Conservation (phyloP, 768 basidiomycete species). For the Calocera viscosa region DNA sequence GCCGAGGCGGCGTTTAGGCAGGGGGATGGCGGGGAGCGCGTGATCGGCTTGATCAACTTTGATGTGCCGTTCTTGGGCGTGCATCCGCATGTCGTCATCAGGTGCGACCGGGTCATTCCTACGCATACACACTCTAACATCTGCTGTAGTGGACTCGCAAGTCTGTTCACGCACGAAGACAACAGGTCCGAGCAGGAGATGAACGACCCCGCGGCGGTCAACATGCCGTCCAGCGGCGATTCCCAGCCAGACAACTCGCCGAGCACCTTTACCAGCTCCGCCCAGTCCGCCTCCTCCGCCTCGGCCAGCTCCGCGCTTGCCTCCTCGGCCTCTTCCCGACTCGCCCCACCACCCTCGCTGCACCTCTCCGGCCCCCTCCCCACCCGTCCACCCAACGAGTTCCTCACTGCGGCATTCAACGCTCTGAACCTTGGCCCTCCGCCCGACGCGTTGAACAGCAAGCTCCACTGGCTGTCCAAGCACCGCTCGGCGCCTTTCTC, state of each 20-base stretch:
- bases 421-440: conserved; percentile 30
- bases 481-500: conserved; percentile 41
- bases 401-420: conserved; percentile 13
- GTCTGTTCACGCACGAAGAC: conserved; percentile 16
- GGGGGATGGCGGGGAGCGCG: conserved; percentile 28
- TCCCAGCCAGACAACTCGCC: neutral
- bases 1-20: conserved; percentile 37
- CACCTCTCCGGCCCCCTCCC: neutral
- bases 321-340: conserved; percentile 15
- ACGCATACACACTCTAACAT: neutral
- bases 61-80: conserved; percentile 49
- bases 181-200: conserved; percentile 30
- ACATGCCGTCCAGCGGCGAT: conserved; percentile 11
- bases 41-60: conserved; percentile 44
- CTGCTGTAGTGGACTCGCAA: neutral
- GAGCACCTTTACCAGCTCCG: conserved; percentile 8
- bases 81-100: conserved; percentile 50
- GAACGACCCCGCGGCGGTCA: conserved; percentile 35
- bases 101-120: neutral
- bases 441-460: conserved; percentile 30
- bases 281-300: conserved; percentile 16
- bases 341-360: conserved; percentile 14
- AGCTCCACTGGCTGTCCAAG: conserved; percentile 39
- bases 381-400: neutral
- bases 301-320: neutral